These are phyloP conservation scores for Boletellus ananiceps DNA, from an alignment of 768 basidiomycete genomes.

Conservation along the genomic window DNA sequence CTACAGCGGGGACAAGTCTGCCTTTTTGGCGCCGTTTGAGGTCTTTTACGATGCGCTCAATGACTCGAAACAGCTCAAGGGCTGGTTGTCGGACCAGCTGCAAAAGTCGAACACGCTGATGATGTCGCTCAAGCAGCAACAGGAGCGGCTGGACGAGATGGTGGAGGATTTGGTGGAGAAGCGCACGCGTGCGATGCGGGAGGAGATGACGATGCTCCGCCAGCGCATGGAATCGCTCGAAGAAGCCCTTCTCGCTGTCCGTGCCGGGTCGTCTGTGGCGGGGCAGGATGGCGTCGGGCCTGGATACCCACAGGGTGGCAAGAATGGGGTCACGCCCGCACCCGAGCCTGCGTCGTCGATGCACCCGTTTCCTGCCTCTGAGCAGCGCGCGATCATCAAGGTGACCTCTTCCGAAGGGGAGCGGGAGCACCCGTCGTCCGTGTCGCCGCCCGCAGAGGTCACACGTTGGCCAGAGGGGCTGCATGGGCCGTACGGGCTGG, in stretches of 20 bases:
- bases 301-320: conserved; percentile 19
- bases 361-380: conserved; percentile 47
- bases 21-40: conserved; percentile 81
- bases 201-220: conserved; percentile 57
- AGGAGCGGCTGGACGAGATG: conserved; percentile 56
- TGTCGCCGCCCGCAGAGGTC: conserved; percentile 45
- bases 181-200: conserved; percentile 50
- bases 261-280: conserved; percentile 19
- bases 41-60: conserved; percentile 80
- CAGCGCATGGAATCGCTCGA: conserved; percentile 69
- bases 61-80: conserved; percentile 74
- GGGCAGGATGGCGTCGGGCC: conserved; percentile 13
- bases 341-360: conserved; percentile 32
- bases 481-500: conserved; percentile 14
- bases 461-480: conserved; percentile 40
- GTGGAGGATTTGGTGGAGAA: conserved; percentile 61
- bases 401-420: conserved; percentile 42
- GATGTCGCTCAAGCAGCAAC: conserved; percentile 50
- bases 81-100: conserved; percentile 71
- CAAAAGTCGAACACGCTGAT: conserved; percentile 56
- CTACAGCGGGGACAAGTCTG: conserved; percentile 60
- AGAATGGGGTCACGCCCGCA: conserved; percentile 35
- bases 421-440: conserved; percentile 37
- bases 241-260: conserved; percentile 34
- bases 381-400: conserved; percentile 30